Percentiles rank a stretch among this genome's conserved stretches.
Conservation (phyloP, 441 rosid species). For the Adansonia grandidieri region DNA sequence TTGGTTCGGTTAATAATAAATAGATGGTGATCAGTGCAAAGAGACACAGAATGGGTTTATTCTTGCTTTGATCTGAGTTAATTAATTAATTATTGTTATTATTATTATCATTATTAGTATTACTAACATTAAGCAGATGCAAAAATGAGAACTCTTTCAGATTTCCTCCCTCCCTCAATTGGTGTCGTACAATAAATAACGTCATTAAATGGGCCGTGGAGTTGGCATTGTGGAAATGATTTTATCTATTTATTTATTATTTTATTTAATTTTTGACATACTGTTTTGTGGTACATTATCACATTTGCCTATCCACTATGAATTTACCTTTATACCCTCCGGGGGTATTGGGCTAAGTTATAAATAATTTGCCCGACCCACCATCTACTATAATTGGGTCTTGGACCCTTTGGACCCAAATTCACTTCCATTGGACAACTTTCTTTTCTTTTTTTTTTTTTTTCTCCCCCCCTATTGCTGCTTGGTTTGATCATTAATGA, state of each 20-base stretch:
- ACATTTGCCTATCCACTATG: not conserved
- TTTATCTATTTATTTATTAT: too few species aligned
- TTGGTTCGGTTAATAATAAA: too few species aligned
- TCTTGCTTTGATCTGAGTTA: not conserved
- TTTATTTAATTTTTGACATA: not conserved
- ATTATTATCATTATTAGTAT: constrained; percentile 20
- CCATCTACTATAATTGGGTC: not conserved
- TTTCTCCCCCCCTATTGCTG: too few species aligned
- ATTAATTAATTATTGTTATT: not conserved
- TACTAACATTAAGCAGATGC: too few species aligned
- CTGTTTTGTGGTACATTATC: constrained; percentile 5
- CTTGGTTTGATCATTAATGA: too few species aligned
- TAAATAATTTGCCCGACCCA: not conserved
- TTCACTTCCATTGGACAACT: not conserved
- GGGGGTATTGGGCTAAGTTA: not conserved
- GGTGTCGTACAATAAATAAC: constrained; percentile 34
- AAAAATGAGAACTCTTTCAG: too few species aligned
- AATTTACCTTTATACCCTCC: not conserved
- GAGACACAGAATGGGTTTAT: not conserved
- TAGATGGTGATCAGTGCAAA: too few species aligned
- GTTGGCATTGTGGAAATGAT: not conserved
- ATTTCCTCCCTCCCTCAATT: constrained; percentile 11
- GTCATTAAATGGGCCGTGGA: constrained; percentile 21
- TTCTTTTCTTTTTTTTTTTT: too few species aligned
- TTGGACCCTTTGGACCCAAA: not conserved